A percentile compares a stretch with the other conserved stretches of the same genome.
These are phyloP conservation scores for Boechera stricta DNA, from an alignment of 345 rosid genomes.

Conservation along the genomic window DNA sequence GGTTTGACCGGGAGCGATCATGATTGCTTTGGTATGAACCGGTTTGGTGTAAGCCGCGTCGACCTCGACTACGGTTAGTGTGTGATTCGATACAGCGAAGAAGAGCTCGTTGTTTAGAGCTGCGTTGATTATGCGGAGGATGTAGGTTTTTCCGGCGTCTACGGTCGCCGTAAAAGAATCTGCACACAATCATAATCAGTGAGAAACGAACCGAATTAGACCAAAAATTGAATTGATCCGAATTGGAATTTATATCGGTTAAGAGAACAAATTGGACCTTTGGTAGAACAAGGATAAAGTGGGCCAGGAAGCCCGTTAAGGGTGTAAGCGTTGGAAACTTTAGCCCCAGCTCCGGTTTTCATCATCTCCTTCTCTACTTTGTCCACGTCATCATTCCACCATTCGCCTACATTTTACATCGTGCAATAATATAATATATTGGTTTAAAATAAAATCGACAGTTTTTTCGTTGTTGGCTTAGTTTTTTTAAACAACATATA, in stretches of 20 bases:
- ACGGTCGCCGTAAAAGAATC: constrained; percentile 59
- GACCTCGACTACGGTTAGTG: constrained; percentile 59
- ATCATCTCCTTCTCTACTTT: constrained; percentile 56
- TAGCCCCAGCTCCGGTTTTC: constrained; percentile 54
- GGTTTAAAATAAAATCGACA: neutral
- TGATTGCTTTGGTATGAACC: constrained; percentile 54
- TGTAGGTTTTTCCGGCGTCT: constrained; percentile 60
- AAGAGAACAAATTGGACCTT: constrained; percentile 46
- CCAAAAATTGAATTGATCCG: constrained; percentile 4
- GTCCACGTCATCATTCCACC: constrained; percentile 69
- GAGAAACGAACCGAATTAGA: constrained; percentile 11
- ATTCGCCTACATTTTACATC: constrained; percentile 54
- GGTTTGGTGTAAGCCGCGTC: constrained; percentile 72
- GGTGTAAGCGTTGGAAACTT: constrained; percentile 62
- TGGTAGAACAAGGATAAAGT: constrained; percentile 63
- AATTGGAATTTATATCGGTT: neutral
- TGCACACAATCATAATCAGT: constrained; percentile 23
- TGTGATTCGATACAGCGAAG: constrained; percentile 62
- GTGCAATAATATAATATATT: neutral
- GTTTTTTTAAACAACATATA: neutral
- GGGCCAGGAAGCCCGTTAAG: constrained; percentile 78
- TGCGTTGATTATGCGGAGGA: constrained; percentile 69
- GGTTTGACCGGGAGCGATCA: constrained; percentile 78
- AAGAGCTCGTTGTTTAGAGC: constrained; percentile 68
- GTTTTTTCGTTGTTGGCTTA: neutral